These are phyloP conservation scores for Metarhizium rileyi DNA, from an alignment of 2,329 filamentous ascomycete species.

Conservation along the genomic window DNA sequence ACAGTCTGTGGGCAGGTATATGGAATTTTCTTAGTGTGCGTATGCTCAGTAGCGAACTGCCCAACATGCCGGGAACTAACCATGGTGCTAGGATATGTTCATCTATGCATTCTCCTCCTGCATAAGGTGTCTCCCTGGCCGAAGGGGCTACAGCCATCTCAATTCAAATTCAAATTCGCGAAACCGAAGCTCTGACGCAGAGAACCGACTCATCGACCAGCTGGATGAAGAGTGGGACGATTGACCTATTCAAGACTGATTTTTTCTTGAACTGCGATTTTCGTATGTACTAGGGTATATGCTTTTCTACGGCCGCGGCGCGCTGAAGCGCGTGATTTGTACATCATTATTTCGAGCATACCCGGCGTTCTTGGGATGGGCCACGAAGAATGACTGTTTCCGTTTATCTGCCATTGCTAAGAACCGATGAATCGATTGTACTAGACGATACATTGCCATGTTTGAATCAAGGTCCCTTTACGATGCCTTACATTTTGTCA, in stretches of 20 bases:
- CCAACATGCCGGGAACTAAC: conserved; percentile 12
- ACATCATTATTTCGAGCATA: background rate
- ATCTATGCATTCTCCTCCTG: conserved; percentile 62
- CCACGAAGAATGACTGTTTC: background rate
- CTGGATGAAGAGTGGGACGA: conserved; percentile 97
- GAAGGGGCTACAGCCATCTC: conserved; percentile 58
- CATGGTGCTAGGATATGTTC: conserved; percentile 47
- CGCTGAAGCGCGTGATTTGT: background rate
- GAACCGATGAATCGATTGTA: background rate
- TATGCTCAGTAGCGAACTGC: conserved; percentile 22
- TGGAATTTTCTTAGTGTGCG: conserved; percentile 67
- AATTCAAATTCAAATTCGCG: conserved; percentile 43
- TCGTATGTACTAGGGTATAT: background rate
- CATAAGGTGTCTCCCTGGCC: conserved; percentile 51
- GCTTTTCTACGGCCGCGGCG: background rate
- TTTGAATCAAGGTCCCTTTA: too few species aligned
- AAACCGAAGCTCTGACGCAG: conserved; percentile 57
- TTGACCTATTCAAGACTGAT: conserved; percentile 18
- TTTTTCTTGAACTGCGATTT: background rate
- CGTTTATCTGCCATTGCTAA: background rate
- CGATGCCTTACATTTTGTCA: too few species aligned
- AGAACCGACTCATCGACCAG: conserved; percentile 91
- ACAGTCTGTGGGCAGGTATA: conserved; percentile 82
- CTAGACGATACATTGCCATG: background rate
- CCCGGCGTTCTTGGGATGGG: background rate